These are phyloP conservation scores for Fraxinus baroniana DNA, from an alignment of 305 asterid genomes.

Conservation along the genomic window DNA sequence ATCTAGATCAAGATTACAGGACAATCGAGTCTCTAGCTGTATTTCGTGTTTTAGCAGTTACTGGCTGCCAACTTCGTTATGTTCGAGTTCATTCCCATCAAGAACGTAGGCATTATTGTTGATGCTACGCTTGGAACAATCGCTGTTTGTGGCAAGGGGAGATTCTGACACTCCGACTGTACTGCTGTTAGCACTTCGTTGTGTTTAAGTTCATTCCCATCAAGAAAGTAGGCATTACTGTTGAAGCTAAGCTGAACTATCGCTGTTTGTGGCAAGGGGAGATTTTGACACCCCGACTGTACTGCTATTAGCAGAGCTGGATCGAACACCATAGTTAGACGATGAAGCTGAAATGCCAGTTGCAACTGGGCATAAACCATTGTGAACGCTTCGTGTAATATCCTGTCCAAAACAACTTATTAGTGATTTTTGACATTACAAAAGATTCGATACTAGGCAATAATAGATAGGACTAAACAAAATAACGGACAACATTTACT, in stretches of 20 bases:
- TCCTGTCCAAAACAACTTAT: slow-evolving; percentile 44
- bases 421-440: background rate
- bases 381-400: slow-evolving; percentile 40
- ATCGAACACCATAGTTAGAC: slow-evolving; percentile 19
- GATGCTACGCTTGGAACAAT: slow-evolving; percentile 43
- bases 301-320: slow-evolving; percentile 28
- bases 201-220: slow-evolving; percentile 28
- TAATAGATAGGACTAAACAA: too few relatives aligned
- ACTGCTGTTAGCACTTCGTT: slow-evolving; percentile 24
- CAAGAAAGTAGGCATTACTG: slow-evolving; percentile 28
- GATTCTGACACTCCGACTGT: slow-evolving; percentile 20
- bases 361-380: slow-evolving; percentile 26
- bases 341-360: slow-evolving; percentile 13
- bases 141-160: slow-evolving; percentile 37
- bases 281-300: slow-evolving; percentile 20
- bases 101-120: slow-evolving; percentile 30
- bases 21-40: slow-evolving; percentile 8
- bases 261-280: slow-evolving; percentile 38
- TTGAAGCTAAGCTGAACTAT: slow-evolving; percentile 31
- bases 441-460: background rate
- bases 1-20: background rate
- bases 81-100: slow-evolving; percentile 28
- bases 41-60: slow-evolving; percentile 15
- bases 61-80: slow-evolving; percentile 18
- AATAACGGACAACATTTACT: too few relatives aligned